These are phyloP conservation scores for Acer yangbiense DNA, from an alignment of 345 rosid genomes.

Conservation along the genomic window DNA sequence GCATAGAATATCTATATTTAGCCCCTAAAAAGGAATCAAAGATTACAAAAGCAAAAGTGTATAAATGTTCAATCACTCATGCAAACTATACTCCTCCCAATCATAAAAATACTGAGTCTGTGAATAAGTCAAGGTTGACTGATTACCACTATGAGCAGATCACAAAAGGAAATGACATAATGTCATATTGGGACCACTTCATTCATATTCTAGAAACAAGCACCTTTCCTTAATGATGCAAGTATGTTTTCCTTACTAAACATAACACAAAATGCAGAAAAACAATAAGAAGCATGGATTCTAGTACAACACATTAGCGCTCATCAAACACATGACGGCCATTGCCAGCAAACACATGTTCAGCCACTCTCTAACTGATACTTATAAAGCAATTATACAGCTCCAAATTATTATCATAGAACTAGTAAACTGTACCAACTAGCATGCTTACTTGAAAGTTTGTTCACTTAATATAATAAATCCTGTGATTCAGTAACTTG, in stretches of 20 bases:
- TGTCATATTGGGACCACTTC: not conserved
- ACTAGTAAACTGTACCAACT: not conserved
- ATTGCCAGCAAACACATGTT: too few species aligned
- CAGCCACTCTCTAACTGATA: too few species aligned
- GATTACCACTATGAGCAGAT: not conserved
- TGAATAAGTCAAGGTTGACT: not conserved
- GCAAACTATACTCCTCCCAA: not conserved
- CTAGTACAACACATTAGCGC: not conserved
- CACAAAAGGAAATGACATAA: not conserved
- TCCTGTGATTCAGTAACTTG: not conserved
- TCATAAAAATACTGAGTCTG: not conserved
- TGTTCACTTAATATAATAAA: not conserved
- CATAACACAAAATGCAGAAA: not conserved
- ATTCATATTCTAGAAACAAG: not conserved
- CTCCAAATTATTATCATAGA: not conserved
- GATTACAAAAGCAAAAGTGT: too few species aligned
- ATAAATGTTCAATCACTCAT: not conserved
- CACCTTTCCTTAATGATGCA: not conserved
- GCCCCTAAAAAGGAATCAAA: too few species aligned
- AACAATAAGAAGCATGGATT: not conserved
- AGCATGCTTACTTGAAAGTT: not conserved
- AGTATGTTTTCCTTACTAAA: not conserved
- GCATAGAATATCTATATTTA: too few species aligned
- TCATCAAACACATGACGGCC: conserved; percentile 6
- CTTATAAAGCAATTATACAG: too few species aligned